Evolutionary conservation across 805 yeast species (phyloP).

Genomic region (Saccharomycopsis amapae): DNA sequence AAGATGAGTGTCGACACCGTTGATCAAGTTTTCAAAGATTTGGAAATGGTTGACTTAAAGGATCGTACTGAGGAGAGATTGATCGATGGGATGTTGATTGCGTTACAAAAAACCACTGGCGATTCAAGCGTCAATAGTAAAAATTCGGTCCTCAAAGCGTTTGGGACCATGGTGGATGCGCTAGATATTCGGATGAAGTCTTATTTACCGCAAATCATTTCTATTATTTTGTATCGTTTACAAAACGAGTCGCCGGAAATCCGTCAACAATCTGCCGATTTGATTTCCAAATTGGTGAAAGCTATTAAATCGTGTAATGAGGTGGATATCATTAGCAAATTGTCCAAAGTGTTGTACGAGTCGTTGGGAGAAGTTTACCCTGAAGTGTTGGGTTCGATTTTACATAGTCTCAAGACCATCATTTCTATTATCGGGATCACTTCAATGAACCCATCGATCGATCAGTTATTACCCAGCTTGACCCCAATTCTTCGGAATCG

Average conservation of each 20-base stretch:
- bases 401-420: conserved; percentile 62
- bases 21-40: conserved; percentile 32
- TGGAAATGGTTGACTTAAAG: conserved; percentile 55
- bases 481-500: conserved; percentile 88
- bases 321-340: conserved; percentile 52
- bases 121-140: conserved; percentile 25
- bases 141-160: conserved; percentile 46
- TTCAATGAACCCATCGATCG: conserved; percentile 68
- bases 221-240: conserved; percentile 64
- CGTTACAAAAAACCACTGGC: conserved; percentile 70
- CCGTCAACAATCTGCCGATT: conserved; percentile 79
- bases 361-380: conserved; percentile 93
- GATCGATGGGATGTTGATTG: conserved; percentile 72
- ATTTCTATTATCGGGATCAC: conserved; percentile 53
- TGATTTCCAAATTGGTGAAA: conserved; percentile 60
- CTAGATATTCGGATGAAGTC: conserved; percentile 62
- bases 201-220: conserved; percentile 63
- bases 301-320: conserved; percentile 61
- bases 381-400: conserved; percentile 80
- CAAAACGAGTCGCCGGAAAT: conserved; percentile 64
- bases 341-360: conserved; percentile 76
- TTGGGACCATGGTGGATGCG: conserved; percentile 55
- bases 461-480: conserved; percentile 76
- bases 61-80: conserved; percentile 55
- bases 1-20: conserved; percentile 71